phyloP scores from a whole-genome alignment of 768 basidiomycete genomes.

The Flagelloscypha sp. region DNA sequence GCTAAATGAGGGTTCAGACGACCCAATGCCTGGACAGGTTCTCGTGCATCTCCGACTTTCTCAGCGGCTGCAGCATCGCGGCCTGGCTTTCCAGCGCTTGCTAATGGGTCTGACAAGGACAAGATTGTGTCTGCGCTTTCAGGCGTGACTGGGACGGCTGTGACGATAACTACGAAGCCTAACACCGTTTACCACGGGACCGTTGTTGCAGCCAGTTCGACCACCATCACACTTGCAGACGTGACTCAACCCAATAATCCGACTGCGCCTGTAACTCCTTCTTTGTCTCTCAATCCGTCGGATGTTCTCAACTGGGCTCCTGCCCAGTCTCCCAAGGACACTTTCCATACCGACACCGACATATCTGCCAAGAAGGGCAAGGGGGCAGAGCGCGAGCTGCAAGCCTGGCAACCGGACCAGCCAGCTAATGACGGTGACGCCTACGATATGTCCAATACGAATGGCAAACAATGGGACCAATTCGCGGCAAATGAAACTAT shows the following conservation, averaged over 20 bases:
- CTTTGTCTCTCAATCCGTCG: not conserved
- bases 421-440: slow-evolving; percentile 58
- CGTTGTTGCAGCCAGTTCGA: no score
- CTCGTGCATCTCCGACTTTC: slow-evolving; percentile 66
- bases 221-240: no score
- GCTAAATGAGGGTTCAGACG: no score
- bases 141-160: no score
- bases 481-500: slow-evolving; percentile 88
- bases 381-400: slow-evolving; percentile 66
- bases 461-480: slow-evolving; percentile 70
- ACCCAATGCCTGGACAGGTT: slow-evolving; percentile 54
- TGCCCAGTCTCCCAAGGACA: slow-evolving; percentile 4
- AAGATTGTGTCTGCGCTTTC: no score
- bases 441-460: slow-evolving; percentile 48
- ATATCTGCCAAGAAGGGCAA: slow-evolving; percentile 51
- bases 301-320: slow-evolving; percentile 6
- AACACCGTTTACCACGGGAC: no score
- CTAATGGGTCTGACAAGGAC: no score
- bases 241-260: no score
- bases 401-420: slow-evolving; percentile 60
- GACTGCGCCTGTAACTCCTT: no score
- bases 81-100: slow-evolving; percentile 37
- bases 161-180: no score
- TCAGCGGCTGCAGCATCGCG: slow-evolving; percentile 36
- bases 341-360: slow-evolving; percentile 75